These are phyloP conservation scores for Globisporangium uncinulatum DNA, from an alignment of 352 stramenopile species.

Conservation along the genomic window DNA sequence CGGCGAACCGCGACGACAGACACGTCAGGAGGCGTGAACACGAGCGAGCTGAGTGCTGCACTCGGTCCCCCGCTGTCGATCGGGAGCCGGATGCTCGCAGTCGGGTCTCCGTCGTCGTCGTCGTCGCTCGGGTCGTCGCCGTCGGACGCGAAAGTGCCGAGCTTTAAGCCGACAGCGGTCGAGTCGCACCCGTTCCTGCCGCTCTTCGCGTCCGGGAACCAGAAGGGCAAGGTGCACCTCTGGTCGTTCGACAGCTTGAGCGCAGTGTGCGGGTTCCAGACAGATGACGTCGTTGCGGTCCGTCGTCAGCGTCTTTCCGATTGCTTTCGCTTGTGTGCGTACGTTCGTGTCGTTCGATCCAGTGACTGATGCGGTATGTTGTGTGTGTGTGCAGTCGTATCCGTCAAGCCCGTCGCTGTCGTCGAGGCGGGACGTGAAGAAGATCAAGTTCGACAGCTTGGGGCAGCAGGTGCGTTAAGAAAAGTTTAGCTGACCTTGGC, in stretches of 20 bases:
- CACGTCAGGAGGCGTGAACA: background rate
- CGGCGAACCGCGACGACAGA: slow-evolving; percentile 15
- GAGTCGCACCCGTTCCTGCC: slow-evolving; percentile 73
- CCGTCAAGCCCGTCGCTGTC: slow-evolving; percentile 50
- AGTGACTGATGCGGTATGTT: background rate
- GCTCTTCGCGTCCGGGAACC: slow-evolving; percentile 75
- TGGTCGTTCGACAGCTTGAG: slow-evolving; percentile 84
- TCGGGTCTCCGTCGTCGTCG: slow-evolving; percentile 14
- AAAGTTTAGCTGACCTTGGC: background rate
- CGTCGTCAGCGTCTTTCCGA: background rate
- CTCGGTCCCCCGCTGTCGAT: slow-evolving; percentile 14
- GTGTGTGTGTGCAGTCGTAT: slow-evolving; percentile 32
- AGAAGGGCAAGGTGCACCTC: slow-evolving; percentile 75
- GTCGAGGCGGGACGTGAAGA: slow-evolving; percentile 60
- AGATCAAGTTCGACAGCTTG: slow-evolving; percentile 72
- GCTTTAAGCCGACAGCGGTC: slow-evolving; percentile 72
- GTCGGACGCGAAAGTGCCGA: slow-evolving; percentile 44
- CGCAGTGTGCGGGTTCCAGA: slow-evolving; percentile 59
- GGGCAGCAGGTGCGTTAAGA: slow-evolving; percentile 53
- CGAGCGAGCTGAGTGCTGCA: slow-evolving; percentile 9
- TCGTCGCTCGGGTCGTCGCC: slow-evolving; percentile 11
- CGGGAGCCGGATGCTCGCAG: slow-evolving; percentile 16
- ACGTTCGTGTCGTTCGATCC: background rate
- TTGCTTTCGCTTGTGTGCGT: background rate
- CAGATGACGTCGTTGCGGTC: slow-evolving; percentile 57